Conservation (phyloP, 2,329 filamentous ascomycete species). For the Eutypa lata region DNA sequence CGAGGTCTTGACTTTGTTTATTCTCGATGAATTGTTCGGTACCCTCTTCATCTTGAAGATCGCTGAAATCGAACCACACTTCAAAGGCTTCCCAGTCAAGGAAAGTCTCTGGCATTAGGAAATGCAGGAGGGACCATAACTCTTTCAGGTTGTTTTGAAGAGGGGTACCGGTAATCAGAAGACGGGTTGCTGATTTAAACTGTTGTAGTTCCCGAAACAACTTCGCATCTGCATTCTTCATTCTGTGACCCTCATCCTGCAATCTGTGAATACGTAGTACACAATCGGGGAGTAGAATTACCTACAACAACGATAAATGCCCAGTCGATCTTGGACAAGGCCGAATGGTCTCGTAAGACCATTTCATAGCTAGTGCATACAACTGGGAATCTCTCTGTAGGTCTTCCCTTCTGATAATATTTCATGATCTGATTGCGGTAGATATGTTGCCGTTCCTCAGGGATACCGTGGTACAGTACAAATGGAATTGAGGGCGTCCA, state of each 20-base stretch:
- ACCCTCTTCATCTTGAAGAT: conserved; percentile 77
- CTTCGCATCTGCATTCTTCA: conserved; percentile 95
- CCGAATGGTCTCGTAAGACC: conserved; percentile 83
- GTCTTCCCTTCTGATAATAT: conserved; percentile 59
- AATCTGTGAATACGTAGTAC: conserved; percentile 11
- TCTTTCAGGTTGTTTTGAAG: conserved; percentile 95
- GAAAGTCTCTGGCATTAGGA: conserved; percentile 88
- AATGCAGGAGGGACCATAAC: conserved; percentile 91
- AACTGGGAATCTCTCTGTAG: conserved; percentile 72
- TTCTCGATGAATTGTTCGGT: conserved; percentile 78
- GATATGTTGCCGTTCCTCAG: conserved; percentile 72
- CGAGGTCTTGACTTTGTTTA: conserved; percentile 70
- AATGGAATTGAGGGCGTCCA: conserved; percentile 91
- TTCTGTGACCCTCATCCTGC: conserved; percentile 88
- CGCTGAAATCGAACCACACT: conserved; percentile 95
- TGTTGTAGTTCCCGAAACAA: conserved; percentile 84
- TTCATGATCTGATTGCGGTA: conserved; percentile 68
- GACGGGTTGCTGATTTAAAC: conserved; percentile 84
- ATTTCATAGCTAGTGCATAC: conserved; percentile 97
- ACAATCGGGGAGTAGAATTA: conserved; percentile 1
- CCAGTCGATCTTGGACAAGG: conserved; percentile 83
- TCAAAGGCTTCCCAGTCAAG: conserved; percentile 92
- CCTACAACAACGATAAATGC: conserved; percentile 92
- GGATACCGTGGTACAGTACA: conserved; percentile 84
- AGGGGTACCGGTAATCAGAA: conserved; percentile 92